A percentile compares a stretch with the other conserved stretches of the same genome.
phyloP scores from a whole-genome alignment of 2,329 filamentous ascomycete species.

The Fusarium sp. region DNA sequence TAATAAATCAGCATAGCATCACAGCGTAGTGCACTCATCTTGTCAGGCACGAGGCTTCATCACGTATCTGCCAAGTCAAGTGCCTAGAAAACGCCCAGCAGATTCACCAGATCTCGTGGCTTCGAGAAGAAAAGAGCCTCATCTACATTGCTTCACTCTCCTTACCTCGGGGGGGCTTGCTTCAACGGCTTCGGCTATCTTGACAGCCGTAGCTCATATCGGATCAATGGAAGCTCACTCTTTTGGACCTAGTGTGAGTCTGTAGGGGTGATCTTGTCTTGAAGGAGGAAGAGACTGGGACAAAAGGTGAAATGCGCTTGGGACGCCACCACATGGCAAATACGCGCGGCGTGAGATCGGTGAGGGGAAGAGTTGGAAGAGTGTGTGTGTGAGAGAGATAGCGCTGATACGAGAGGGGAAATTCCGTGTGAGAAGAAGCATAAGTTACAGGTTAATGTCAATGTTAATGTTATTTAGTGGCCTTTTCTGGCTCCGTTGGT shows the following conservation, averaged over 20 bases:
- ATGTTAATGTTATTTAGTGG: constrained; percentile 4
- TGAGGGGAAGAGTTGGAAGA: constrained; percentile 9
- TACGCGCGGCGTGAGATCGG: constrained; percentile 16
- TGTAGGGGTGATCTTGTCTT: constrained; percentile 1
- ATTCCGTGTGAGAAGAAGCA: not conserved
- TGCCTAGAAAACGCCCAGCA: not conserved
- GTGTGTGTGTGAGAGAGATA: not conserved
- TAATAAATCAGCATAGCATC: not conserved
- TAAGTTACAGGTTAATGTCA: not conserved
- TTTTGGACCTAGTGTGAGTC: constrained; percentile 34
- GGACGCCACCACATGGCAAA: constrained; percentile 42
- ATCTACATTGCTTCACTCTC: not conserved
- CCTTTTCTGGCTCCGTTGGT: not conserved
- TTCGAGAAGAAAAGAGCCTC: constrained; percentile 16
- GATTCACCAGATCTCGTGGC: not conserved
- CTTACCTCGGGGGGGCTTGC: constrained; percentile 17
- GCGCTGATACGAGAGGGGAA: not conserved
- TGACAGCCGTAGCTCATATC: constrained; percentile 36
- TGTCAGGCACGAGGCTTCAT: constrained; percentile 15
- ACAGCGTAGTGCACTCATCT: not conserved
- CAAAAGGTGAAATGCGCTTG: not conserved
- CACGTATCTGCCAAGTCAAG: constrained; percentile 10
- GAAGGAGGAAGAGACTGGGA: not conserved
- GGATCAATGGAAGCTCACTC: constrained; percentile 37
- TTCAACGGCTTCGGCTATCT: constrained; percentile 40